Evolutionary conservation across 345 rosid species (phyloP).

Genomic region (Capsella bursapastoris): DNA sequence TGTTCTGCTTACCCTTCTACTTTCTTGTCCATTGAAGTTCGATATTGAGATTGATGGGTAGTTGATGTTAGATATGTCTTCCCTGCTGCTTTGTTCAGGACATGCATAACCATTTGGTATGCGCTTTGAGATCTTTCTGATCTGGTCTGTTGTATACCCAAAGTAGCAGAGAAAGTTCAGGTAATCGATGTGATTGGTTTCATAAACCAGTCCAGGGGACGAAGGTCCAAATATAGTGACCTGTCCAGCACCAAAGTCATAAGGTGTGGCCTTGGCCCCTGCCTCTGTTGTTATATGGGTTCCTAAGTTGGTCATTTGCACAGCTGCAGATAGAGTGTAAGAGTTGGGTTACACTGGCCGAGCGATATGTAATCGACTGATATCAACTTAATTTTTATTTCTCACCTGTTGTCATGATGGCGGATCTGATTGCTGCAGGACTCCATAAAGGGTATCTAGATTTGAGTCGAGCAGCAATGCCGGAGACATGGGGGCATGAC

Average conservation of each 20-base stretch:
- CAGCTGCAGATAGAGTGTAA: conserved; percentile 47
- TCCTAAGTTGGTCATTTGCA: conserved; percentile 56
- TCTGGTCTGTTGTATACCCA: conserved; percentile 48
- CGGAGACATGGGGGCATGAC: conserved; percentile 81
- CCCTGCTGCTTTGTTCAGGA: conserved; percentile 47
- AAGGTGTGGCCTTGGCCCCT: conserved; percentile 59
- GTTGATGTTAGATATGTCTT: conserved; percentile 62
- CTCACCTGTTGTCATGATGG: conserved; percentile 80
- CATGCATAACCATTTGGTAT: conserved; percentile 54
- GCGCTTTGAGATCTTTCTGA: conserved; percentile 45
- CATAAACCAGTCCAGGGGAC: conserved; percentile 67
- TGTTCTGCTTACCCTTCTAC: conserved; percentile 53
- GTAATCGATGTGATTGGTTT: conserved; percentile 61
- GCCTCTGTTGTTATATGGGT: conserved; percentile 54
- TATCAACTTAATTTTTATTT: not conserved
- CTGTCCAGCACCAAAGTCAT: conserved; percentile 75
- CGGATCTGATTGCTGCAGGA: conserved; percentile 71
- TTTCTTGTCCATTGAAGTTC: conserved; percentile 42
- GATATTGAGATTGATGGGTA: conserved; percentile 73
- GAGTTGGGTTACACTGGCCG: not conserved
- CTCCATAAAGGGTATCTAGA: conserved; percentile 57
- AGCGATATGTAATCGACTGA: not conserved
- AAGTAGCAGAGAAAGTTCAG: conserved; percentile 63
- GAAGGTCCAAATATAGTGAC: conserved; percentile 52
- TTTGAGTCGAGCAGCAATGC: conserved; percentile 65